Base-by-base conservation (phyloP, 768 basidiomycete genomes). In the Rubroboletus pulcherrimus region DNA sequence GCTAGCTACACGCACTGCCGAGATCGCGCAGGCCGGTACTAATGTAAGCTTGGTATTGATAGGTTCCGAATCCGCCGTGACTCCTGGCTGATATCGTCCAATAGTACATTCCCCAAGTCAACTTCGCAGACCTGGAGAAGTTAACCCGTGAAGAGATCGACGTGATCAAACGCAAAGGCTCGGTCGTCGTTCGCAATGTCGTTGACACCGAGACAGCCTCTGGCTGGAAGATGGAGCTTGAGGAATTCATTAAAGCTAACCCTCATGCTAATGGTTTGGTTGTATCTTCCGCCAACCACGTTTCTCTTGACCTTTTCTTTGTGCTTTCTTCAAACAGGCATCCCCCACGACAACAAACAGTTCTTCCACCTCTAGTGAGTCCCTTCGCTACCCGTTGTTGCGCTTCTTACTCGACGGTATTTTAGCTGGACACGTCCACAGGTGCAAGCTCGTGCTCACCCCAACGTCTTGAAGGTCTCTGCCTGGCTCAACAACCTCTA, bases 351-450 rank as follows among this genome's bases (percentile, higher is more conserved):
- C n/a, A 71, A 89, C 60, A 87, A 84, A 49, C 87, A 89, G 61
- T 87, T 90, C 71, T 89, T 85, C 70, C 73, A 83, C 63, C 79
- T 89, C 47, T 89, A 88, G 87, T 86, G 60, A 50, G 81, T 74
- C 3, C 2, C 8, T 49, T 40, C 37, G 14, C 11, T 9, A 9
- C 6, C n/a, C 0, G 26, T 39, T 6, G 10, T 26, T 4, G 21
- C 2, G 2, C 11, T 24, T 39, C 49, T 40, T 50, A 31, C 39
- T 37, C 19, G 52, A 30, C 14, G 6, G 8, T 1, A 7, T 29
- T 56, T 26, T 34, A 79, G 78, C 66, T 80, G 78, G 78, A 75
- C 78, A 11, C 71, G 65, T 35, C 66, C 82, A 9, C 86, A 88
- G 65, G 81, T 89, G n/a, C 76, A 81, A 64, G 88, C 87, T 10